phyloP scores from a whole-genome alignment of 768 basidiomycete species.

The Tylopilus cervinicoccineus region DNA sequence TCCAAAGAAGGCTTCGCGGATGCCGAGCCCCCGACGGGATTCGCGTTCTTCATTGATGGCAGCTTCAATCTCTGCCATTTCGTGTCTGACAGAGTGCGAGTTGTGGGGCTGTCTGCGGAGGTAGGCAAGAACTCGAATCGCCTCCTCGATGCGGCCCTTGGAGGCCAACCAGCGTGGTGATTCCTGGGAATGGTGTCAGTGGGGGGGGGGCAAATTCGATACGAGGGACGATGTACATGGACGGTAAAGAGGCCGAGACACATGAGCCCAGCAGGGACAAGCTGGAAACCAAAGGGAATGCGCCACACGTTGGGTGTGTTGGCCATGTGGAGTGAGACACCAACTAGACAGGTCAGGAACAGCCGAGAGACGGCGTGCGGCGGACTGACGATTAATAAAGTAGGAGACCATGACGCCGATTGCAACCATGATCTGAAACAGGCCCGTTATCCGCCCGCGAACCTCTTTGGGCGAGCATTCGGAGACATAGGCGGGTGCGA shows the following conservation, averaged over 20 bases:
- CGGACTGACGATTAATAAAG: constrained; percentile 65
- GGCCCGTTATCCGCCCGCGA: constrained; percentile 78
- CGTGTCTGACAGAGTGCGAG: constrained; percentile 47
- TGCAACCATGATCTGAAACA: constrained; percentile 86
- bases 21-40: constrained; percentile 59
- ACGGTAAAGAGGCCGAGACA: constrained; percentile 61
- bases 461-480: constrained; percentile 87
- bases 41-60: constrained; percentile 71
- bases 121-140: constrained; percentile 58
- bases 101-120: constrained; percentile 45
- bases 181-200: constrained; percentile 44
- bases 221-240: constrained; percentile 35
- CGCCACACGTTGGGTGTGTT: constrained; percentile 55
- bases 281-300: constrained; percentile 70
- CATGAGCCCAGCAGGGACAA: constrained; percentile 74
- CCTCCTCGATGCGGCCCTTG: constrained; percentile 51
- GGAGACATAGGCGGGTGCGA: constrained; percentile 81
- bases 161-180: constrained; percentile 77
- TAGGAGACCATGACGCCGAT: constrained; percentile 84
- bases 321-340: constrained; percentile 51
- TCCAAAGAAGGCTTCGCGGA: constrained; percentile 70
- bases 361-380: constrained; percentile 7
- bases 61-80: constrained; percentile 79
- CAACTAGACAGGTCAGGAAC: constrained; percentile 45
- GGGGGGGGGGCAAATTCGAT: constrained; percentile 10